Evolutionary conservation across 306 rosid genomes (phyloP).

Genomic region (Morella rubra): DNA sequence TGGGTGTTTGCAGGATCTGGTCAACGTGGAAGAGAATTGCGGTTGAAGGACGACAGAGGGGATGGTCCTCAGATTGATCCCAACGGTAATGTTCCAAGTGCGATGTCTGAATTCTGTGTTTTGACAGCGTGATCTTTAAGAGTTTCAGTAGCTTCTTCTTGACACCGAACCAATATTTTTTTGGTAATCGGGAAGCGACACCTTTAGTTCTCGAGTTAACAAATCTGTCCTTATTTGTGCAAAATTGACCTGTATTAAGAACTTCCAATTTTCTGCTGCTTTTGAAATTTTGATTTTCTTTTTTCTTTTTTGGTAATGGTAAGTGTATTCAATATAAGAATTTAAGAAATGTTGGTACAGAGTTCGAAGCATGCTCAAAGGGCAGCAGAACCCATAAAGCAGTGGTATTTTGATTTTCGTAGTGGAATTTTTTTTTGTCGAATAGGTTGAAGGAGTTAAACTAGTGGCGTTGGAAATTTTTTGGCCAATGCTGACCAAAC

Average conservation of each 20-base stretch:
- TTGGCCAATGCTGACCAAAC: neutral
- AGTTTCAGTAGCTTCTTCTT: neutral
- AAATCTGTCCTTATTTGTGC: neutral
- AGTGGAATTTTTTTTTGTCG: too few relatives aligned
- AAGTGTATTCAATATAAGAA: too few relatives aligned
- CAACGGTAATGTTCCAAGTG: conserved; percentile 35
- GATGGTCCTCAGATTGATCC: conserved; percentile 33
- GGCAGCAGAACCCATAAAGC: too few relatives aligned
- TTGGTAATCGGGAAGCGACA: neutral
- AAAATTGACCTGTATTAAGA: neutral
- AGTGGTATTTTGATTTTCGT: too few relatives aligned
- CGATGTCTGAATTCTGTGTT: neutral
- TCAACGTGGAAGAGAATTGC: conserved; percentile 31
- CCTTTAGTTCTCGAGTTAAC: neutral
- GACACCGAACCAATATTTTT: neutral
- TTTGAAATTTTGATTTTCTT: neutral
- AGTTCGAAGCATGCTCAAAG: too few relatives aligned
- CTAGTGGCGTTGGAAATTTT: neutral
- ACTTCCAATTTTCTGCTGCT: neutral
- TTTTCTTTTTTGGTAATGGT: too few relatives aligned
- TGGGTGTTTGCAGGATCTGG: conserved; percentile 30
- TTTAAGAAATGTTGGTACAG: too few relatives aligned
- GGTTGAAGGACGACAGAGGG: conserved; percentile 33
- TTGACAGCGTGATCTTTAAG: neutral
- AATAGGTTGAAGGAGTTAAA: neutral